These are phyloP conservation scores for Leucocoprinus sp. DNA, from an alignment of 768 basidiomycete species.

Conservation along the genomic window DNA sequence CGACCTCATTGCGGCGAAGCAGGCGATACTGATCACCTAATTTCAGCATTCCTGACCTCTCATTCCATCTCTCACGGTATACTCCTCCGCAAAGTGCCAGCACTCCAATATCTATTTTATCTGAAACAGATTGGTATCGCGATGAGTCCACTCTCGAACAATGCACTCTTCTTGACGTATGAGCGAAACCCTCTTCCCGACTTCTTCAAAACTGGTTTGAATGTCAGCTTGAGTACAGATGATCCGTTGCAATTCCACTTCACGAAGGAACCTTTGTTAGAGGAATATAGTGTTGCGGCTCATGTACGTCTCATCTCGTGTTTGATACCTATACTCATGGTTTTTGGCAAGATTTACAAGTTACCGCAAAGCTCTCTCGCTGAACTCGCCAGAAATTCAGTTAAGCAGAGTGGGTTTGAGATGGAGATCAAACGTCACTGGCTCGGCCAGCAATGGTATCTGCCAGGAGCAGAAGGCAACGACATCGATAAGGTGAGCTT, in stretches of 20 bases:
- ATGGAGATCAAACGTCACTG: slow-evolving; percentile 97
- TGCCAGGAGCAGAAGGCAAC: slow-evolving; percentile 89
- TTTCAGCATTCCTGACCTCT: slow-evolving; percentile 91
- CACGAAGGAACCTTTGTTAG: slow-evolving; percentile 90
- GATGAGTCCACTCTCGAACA: slow-evolving; percentile 98
- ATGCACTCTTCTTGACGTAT: slow-evolving; percentile 92
- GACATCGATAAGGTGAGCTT: slow-evolving; percentile 81
- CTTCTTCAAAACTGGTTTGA: slow-evolving; percentile 93
- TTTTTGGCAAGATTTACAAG: slow-evolving; percentile 74
- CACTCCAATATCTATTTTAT: slow-evolving; percentile 95
- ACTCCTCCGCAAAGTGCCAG: slow-evolving; percentile 93
- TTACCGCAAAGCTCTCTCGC: slow-evolving; percentile 90
- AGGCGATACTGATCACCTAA: slow-evolving; percentile 95
- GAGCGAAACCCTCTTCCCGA: slow-evolving; percentile 96
- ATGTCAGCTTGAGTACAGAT: slow-evolving; percentile 94
- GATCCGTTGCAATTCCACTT: slow-evolving; percentile 97
- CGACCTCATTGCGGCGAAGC: slow-evolving; percentile 98
- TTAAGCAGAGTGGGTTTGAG: slow-evolving; percentile 94
- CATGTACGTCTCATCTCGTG: slow-evolving; percentile 49
- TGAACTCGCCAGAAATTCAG: slow-evolving; percentile 97
- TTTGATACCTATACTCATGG: not conserved
- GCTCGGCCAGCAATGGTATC: slow-evolving; percentile 90
- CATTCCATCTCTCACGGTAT: slow-evolving; percentile 99
- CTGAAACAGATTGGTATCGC: slow-evolving; percentile 97
- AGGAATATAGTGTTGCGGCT: slow-evolving; percentile 97